Base-by-base conservation (phyloP, 192 early-diverging fungal species). In the Coemansia sp. region DNA sequence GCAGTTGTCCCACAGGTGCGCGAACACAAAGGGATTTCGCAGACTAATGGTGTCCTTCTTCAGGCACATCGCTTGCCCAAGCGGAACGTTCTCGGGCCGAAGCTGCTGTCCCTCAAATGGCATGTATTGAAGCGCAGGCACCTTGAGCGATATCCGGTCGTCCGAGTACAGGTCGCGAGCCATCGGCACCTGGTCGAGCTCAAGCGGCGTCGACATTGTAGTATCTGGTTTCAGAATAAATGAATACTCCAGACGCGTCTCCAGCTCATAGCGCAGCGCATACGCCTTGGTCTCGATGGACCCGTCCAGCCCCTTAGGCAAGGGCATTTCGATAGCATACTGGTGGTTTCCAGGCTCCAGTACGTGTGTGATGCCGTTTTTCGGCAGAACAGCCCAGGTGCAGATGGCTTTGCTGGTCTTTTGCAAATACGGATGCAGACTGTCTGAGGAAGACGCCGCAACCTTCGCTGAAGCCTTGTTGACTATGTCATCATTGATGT, bases 151-250 rank as follows among this genome's bases (percentile, higher is more conserved):
- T 15, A 74, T 62, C 12, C 68, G 23, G 66, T 80, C 77, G 59
- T 80, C 77, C 8, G 64, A 28, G 29, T 80, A 71, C 65, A 80
- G 59, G 34, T 71, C 70, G 52, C 58, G 60, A 2, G 66, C 62
- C 68, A 63, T 71, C 2, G 77, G 77, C 20, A 80, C 68, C 63
- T 74, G 77, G 42, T 71, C 71, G 16, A 80, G 51, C 21, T 34
- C 46, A 3, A 80, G 21, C 1, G 62, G 62, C 52, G 58, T 71
- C 20, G 56, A 18, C 18, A 45, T 28, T 8, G 37, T 25, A 0
- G 63, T 33, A 33, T 71, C 68, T 10, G 77, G 77, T 53, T 80
- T 80, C 10, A 80, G 68, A 29, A 46, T 61, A 25, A 73, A 80
- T 46, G 72, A 68, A 66, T 80, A 56, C 62, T 74, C 71, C 7